A percentile compares a stretch with the other conserved stretches of the same genome.
phyloP scores from a whole-genome alignment of 2,329 filamentous ascomycete species.

The Colletotrichum paranaense region DNA sequence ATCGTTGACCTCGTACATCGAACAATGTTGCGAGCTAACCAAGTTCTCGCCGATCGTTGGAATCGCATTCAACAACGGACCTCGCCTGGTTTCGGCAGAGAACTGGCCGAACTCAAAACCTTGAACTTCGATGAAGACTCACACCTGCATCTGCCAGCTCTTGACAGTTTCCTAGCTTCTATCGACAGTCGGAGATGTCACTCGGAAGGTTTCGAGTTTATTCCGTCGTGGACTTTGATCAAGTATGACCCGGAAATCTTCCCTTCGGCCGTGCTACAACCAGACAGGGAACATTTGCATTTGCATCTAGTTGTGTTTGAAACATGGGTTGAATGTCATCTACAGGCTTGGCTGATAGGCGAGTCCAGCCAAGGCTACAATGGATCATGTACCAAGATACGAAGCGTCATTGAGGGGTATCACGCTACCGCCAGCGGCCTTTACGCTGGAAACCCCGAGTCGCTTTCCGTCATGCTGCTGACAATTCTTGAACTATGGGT shows the following conservation, averaged over 20 bases:
- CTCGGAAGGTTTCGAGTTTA: background rate
- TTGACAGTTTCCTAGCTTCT: background rate
- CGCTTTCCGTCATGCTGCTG: conserved; percentile 65
- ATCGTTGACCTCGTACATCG: background rate
- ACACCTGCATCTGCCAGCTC: background rate
- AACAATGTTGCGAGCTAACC: background rate
- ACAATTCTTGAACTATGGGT: conserved; percentile 69
- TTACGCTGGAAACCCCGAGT: conserved; percentile 57
- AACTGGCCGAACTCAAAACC: background rate
- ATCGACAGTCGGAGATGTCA: background rate
- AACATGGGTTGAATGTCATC: conserved; percentile 48
- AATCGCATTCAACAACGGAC: background rate
- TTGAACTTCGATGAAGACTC: conserved; percentile 37
- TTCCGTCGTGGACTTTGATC: background rate
- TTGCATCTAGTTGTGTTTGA: conserved; percentile 51
- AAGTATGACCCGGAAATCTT: background rate
- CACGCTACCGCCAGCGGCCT: conserved; percentile 36
- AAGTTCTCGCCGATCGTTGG: background rate
- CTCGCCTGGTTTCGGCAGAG: background rate
- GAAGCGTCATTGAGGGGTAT: conserved; percentile 47
- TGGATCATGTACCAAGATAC: conserved; percentile 43
- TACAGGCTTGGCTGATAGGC: background rate
- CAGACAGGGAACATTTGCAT: background rate
- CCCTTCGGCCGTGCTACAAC: background rate
- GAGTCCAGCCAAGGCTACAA: background rate